Conservation (phyloP, 169 alveolate species). For the Plasmodium fragile region DNA sequence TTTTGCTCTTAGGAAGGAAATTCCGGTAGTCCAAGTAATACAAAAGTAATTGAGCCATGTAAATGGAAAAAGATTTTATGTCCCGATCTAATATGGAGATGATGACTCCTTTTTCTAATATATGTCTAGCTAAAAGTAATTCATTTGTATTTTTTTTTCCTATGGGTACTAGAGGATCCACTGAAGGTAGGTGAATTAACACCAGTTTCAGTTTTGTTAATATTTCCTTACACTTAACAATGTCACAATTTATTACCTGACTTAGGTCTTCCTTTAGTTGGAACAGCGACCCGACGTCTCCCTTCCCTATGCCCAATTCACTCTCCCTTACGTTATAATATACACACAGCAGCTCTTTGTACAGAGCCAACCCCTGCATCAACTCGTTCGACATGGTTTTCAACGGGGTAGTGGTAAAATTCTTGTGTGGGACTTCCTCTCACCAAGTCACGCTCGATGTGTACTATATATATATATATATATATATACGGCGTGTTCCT, state of each 20-base stretch:
- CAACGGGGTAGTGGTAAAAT: too few species aligned
- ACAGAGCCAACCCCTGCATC: conserved; percentile 17
- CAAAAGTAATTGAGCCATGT: conserved; percentile 41
- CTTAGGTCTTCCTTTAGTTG: conserved; percentile 34
- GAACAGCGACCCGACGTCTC: conserved; percentile 2
- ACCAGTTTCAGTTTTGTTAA: conserved; percentile 19
- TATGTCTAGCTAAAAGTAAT: conserved; percentile 37
- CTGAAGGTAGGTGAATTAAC: conserved; percentile 28
- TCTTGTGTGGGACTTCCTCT: too few species aligned
- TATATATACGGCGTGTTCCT: not conserved
- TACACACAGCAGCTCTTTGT: conserved; percentile 21
- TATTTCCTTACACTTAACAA: conserved; percentile 37
- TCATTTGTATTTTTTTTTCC: conserved; percentile 38
- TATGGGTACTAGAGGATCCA: conserved; percentile 57
- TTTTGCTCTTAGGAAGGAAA: conserved; percentile 63
- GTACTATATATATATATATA: too few species aligned
- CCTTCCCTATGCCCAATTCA: not conserved
- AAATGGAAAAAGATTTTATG: conserved; percentile 57
- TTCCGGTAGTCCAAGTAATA: conserved; percentile 26
- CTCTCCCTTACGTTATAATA: conserved; percentile 13
- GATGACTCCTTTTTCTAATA: conserved; percentile 66
- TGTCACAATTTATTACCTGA: conserved; percentile 6
- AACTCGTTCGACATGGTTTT: conserved; percentile 19
- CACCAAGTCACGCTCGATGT: too few species aligned
- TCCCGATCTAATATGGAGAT: conserved; percentile 34